Evolutionary conservation across 768 basidiomycete genomes (phyloP).

Genomic region (Gymnopilus junonius): DNA sequence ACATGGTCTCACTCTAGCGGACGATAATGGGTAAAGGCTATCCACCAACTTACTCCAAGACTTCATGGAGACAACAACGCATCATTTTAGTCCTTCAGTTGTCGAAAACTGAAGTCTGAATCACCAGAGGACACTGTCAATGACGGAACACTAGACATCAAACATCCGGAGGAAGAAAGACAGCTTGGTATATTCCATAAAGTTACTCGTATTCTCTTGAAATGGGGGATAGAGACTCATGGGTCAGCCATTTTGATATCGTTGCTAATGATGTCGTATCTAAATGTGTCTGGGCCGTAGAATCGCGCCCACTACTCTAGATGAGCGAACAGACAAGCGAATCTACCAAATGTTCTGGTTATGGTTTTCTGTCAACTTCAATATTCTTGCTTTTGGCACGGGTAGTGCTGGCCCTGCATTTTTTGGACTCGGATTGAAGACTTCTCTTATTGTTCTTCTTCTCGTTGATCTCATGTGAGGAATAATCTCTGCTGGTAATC

Average conservation of each 20-base stretch:
- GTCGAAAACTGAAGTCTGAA: neutral
- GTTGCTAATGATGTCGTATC: neutral
- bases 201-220: slow-evolving; percentile 11
- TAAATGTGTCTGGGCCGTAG: slow-evolving; percentile 29
- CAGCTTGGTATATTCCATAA: slow-evolving; percentile 14
- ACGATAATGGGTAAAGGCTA: neutral
- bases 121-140: neutral
- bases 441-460: slow-evolving; percentile 53
- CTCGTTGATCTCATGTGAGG: slow-evolving; percentile 46
- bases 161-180: neutral
- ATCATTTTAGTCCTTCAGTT: neutral
- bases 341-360: slow-evolving; percentile 71
- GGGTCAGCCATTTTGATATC: slow-evolving; percentile 10
- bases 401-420: slow-evolving; percentile 64
- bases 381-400: slow-evolving; percentile 64
- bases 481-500: neutral
- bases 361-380: slow-evolving; percentile 75
- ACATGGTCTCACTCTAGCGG: neutral
- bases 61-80: neutral
- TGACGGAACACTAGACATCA: neutral
- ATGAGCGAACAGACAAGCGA: slow-evolving; percentile 58
- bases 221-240: slow-evolving; percentile 23
- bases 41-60: neutral
- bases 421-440: slow-evolving; percentile 57
- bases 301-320: slow-evolving; percentile 54